A percentile compares a stretch with the other conserved stretches of the same genome.
Evolutionary conservation across 805 yeast genomes (phyloP).

Genomic region (Yarrowia alimentaria): DNA sequence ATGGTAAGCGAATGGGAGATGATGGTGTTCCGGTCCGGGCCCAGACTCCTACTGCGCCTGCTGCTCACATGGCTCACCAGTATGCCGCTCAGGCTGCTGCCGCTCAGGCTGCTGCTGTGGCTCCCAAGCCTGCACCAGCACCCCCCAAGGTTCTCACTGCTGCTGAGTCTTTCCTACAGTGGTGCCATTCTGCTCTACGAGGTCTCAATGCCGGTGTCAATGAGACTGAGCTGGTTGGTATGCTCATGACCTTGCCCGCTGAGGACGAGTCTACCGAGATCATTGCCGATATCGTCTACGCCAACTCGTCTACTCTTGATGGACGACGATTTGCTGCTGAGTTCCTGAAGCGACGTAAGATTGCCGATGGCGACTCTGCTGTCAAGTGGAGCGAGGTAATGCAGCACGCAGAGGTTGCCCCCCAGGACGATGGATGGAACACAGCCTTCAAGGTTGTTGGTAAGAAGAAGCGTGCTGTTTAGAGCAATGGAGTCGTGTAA

Average conservation of each 20-base stretch:
- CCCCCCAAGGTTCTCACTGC: constrained; percentile 26
- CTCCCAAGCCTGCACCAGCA: constrained; percentile 15
- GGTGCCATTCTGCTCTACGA: constrained; percentile 42
- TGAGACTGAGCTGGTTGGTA: constrained; percentile 71
- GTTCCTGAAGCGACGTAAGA: constrained; percentile 72
- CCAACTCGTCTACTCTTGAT: constrained; percentile 85
- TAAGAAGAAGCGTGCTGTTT: constrained; percentile 47
- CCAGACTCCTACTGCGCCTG: constrained; percentile 22
- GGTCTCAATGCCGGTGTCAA: constrained; percentile 74
- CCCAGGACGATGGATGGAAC: constrained; percentile 42
- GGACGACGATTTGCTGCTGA: constrained; percentile 93
- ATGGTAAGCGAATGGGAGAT: constrained; percentile 21
- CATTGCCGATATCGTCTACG: constrained; percentile 87
- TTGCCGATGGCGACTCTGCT: constrained; percentile 55
- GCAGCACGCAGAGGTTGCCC: constrained; percentile 40
- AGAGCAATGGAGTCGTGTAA: not conserved
- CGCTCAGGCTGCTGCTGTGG: constrained; percentile 29
- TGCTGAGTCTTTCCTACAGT: constrained; percentile 40
- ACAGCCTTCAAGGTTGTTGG: constrained; percentile 59
- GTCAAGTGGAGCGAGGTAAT: constrained; percentile 68
- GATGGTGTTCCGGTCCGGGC: constrained; percentile 9
- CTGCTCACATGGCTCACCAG: constrained; percentile 37
- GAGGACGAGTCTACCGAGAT: constrained; percentile 73
- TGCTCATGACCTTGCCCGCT: constrained; percentile 77
- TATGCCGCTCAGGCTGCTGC: constrained; percentile 27